Base-by-base conservation (phyloP, 768 basidiomycete species). In the Hypholoma fasciculare region DNA sequence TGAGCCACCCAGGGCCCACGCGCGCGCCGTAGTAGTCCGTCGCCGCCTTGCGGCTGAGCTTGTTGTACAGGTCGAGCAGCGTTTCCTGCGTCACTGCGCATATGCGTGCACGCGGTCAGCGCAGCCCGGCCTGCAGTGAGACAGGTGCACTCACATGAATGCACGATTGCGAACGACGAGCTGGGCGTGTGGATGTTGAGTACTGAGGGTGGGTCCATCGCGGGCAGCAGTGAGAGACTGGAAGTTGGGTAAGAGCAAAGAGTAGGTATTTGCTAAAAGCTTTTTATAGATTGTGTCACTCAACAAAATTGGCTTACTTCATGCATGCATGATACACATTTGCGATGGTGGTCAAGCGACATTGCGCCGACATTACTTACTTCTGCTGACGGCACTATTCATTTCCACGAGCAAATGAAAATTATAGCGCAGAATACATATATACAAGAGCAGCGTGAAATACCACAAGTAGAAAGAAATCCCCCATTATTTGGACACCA, bases 1-100 rank as follows among this genome's bases (percentile, higher is more conserved):
- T 93, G 49, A 96, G 75, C 85, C 92, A 94, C 37, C 90, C 89
- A 14, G 89, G 78, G 30, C 84, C 86, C 17, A 94, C 83, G 17
- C 83, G 82, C 58, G 82, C 74, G 16, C 83, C 83, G 54, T 78
- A 74, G 66, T 86, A 87, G 19, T 84, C 83, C 0, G 78, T 77
- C 43, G 80, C 77, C 0, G 76, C 66, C 71, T 93, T 94, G 59
- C 84, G 76, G 64, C 80, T 90, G 52, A 94, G 79, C 61, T 88
- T 90, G 67, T 89, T 84, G 65, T 78, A 88, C 7, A 94, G 78
- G 26, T 79, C 78, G 20, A 78, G 72, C 37, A 93, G 68, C 3
- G 85, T 79, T 49, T 92, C 89, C 64, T 89, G 82, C 12, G 84
- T 82, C 52, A 90, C 92, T 93, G 57, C 17, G 11, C 37, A 42